Evolutionary conservation across 164 flowering plant species (phyloP), one percentile per base, ranked within the genome.

Genomic region (Stephania yunnanensis): DNA sequence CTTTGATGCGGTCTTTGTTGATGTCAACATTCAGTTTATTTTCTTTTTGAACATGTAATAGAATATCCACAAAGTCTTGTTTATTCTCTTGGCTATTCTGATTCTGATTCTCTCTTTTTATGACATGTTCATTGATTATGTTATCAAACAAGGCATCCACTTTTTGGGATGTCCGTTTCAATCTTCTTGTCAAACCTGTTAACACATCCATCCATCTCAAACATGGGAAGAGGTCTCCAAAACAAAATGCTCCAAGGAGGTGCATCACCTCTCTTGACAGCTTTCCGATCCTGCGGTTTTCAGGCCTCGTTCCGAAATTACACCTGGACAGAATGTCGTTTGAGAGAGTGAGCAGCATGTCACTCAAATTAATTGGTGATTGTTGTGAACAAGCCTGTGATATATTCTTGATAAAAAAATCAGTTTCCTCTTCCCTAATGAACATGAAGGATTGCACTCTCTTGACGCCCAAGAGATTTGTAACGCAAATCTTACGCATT

Each of bases 181-280:
- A 7, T 20, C 15, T 76, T 22, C 61, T 25, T 48, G 36, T 46
- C 46, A 48, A 65, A 8, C 78, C 78, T 5, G 70, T 71, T 6
- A 76, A 11, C 36, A 48, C 52, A 20, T 76, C 74, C 65, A 76
- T 50, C 74, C 74, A 76, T 48, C 74, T 52, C 44, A 76, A 9
- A 1, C 6, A 48, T 29, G 78, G 74, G 50, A 76, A 65, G 7
- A 48, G 30, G 36, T 76, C 78, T 15, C 74, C 64, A 29, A 76
- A 46, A 29, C 73, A 22, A 15, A 61, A 76, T 15, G 70, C 73
- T 25, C 64, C 73, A 29, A 76, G 4, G 2, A 70, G 22, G 7
- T 6, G 15, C 46, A 29, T 30, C 2, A 71, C n/a, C 46, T 76
- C 65, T 69, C 46, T 76, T 61, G 74, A 63, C 78, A 76, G 20